phyloP scores from a whole-genome alignment of 495 filamentous ascomycete species.

The Xylaria flabelliformis region DNA sequence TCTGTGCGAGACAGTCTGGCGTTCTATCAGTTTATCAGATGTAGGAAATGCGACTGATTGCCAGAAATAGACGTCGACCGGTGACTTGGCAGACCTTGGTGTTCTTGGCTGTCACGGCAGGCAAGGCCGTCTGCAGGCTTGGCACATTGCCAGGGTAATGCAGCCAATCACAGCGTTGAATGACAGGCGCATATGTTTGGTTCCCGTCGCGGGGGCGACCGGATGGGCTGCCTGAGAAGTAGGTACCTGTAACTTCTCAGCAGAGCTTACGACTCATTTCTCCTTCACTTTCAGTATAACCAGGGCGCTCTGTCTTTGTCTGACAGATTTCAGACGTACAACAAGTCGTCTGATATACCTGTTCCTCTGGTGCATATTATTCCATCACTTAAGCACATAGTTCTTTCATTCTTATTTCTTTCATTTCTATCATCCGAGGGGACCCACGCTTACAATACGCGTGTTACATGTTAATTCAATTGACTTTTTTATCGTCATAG shows the following conservation, averaged over 20 bases:
- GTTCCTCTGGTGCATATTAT: neutral
- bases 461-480: neutral
- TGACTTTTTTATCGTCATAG: neutral
- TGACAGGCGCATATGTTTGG: neutral
- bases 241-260: neutral
- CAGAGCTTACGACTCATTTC: slow-evolving; percentile 1
- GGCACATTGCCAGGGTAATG: neutral
- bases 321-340: neutral
- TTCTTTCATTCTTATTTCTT: neutral
- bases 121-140: slow-evolving; percentile 13
- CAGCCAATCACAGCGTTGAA: neutral
- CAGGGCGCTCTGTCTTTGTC: neutral
- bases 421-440: neutral
- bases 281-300: neutral
- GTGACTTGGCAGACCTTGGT: slow-evolving; percentile 2
- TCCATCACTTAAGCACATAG: neutral
- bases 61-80: slow-evolving; percentile 1
- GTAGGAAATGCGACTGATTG: neutral
- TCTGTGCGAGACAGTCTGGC: neutral
- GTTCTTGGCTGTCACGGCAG: neutral
- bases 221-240: neutral
- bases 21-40: slow-evolving; percentile 1
- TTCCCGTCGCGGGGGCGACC: neutral
- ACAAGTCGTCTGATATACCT: neutral
- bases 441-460: slow-evolving; percentile 1